Evolutionary conservation across 441 rosid species (phyloP).

Genomic region (Melastoma candidum): DNA sequence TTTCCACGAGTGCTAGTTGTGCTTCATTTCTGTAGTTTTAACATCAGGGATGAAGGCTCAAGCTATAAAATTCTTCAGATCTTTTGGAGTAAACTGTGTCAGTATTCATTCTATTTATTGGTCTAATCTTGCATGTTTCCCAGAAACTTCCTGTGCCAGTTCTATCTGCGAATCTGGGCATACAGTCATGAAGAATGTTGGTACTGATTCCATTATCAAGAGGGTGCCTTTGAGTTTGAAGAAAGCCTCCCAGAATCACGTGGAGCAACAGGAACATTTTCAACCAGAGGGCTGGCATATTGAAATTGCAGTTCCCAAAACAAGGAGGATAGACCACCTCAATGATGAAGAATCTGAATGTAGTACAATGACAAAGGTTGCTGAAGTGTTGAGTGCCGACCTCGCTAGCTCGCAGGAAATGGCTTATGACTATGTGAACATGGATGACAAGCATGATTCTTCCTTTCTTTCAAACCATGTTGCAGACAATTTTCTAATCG

Average conservation of each 20-base stretch:
- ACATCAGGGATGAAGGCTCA: no score
- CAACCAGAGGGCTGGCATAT: constrained; percentile 67
- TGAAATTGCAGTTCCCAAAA: constrained; percentile 64
- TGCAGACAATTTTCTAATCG: constrained; percentile 38
- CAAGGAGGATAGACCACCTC: constrained; percentile 27
- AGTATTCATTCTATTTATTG: not conserved
- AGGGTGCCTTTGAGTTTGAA: constrained; percentile 47
- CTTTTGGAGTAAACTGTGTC: no score
- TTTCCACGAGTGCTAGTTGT: no score
- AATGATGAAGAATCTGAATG: constrained; percentile 75
- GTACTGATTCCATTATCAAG: constrained; percentile 33
- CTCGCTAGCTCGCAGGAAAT: constrained; percentile 29
- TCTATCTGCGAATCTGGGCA: constrained; percentile 37
- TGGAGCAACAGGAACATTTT: constrained; percentile 27
- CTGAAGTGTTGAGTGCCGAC: constrained; percentile 38
- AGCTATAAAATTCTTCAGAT: no score
- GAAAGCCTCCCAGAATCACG: constrained; percentile 33
- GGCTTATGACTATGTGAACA: constrained; percentile 40
- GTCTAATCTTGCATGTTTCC: constrained; percentile 15
- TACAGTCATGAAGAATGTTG: constrained; percentile 35
- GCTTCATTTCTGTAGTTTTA: no score
- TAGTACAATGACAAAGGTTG: constrained; percentile 54
- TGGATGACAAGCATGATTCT: constrained; percentile 59
- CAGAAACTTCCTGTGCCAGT: constrained; percentile 59
- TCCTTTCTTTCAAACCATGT: constrained; percentile 40